phyloP scores from a whole-genome alignment of 148 eudicot species.

The Chenopodium formosanum region DNA sequence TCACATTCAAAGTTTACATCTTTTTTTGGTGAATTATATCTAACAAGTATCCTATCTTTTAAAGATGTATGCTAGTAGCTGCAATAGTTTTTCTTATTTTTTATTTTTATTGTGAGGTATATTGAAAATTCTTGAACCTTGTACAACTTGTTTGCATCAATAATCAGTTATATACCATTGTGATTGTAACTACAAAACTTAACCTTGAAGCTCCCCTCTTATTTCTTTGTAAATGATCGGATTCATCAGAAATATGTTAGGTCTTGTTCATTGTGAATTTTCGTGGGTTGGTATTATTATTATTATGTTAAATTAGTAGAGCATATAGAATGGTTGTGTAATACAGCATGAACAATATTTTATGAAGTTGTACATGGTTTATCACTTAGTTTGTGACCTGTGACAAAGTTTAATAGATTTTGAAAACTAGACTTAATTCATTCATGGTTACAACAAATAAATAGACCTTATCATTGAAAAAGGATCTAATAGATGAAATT shows the following conservation, averaged over 20 bases:
- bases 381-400: too few relatives aligned
- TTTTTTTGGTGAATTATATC: conserved; percentile 14
- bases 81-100: background rate
- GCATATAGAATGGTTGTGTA: too few relatives aligned
- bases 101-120: background rate
- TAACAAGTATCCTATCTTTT: conserved; percentile 4
- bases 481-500: too few relatives aligned
- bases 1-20: conserved; percentile 1
- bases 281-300: background rate
- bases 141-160: background rate
- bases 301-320: too few relatives aligned
- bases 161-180: background rate
- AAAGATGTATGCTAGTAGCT: conserved; percentile 16
- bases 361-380: too few relatives aligned
- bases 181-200: background rate
- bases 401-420: too few relatives aligned
- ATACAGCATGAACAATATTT: too few relatives aligned
- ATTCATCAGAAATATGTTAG: background rate
- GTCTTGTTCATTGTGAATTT: background rate
- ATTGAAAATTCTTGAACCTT: background rate
- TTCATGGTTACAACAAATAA: too few relatives aligned
- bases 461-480: too few relatives aligned
- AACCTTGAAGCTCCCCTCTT: background rate
- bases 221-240: background rate
- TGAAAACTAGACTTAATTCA: too few relatives aligned